A percentile compares a stretch with the other conserved stretches of the same genome.
Conservation (phyloP, 2,329 filamentous ascomycete species). For the Ophiocordyceps sinensis region DNA sequence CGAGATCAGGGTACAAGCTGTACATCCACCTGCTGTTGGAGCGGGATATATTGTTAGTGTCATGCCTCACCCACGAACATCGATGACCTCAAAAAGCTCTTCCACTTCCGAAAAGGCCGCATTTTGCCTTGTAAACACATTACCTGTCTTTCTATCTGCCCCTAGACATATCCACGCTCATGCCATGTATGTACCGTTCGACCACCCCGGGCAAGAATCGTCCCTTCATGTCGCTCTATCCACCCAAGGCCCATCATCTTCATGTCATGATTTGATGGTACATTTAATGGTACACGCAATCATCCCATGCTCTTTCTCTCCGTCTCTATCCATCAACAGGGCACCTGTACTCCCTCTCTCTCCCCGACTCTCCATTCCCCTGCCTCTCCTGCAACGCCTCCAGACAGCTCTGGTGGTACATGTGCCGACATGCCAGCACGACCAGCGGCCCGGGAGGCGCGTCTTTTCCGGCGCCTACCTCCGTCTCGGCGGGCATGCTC, state of each 20-base stretch:
- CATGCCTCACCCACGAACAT: neutral
- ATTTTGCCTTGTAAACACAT: neutral
- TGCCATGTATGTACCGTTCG: no score
- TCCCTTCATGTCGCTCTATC: neutral
- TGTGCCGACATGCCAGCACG: slow-evolving; percentile 55
- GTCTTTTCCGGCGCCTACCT: slow-evolving; percentile 15
- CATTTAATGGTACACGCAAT: neutral
- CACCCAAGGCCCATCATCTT: neutral
- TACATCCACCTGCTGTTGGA: no score
- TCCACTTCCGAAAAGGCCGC: neutral
- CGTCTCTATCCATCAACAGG: slow-evolving; percentile 38
- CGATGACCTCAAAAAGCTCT: no score
- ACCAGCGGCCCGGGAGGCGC: slow-evolving; percentile 50
- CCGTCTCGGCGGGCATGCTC: slow-evolving; percentile 23
- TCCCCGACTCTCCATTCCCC: slow-evolving; percentile 30
- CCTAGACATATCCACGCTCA: no score
- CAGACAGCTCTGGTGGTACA: slow-evolving; percentile 54
- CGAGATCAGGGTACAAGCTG: neutral
- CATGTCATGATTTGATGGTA: neutral
- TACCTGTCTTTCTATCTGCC: no score
- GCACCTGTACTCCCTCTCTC: slow-evolving; percentile 37
- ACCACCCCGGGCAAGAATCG: neutral
- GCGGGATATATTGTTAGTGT: no score
- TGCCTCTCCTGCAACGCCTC: slow-evolving; percentile 47
- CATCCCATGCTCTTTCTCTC: neutral